Base-by-base conservation (phyloP, 352 stramenopile genomes). In the Phytophthora megakarya region DNA sequence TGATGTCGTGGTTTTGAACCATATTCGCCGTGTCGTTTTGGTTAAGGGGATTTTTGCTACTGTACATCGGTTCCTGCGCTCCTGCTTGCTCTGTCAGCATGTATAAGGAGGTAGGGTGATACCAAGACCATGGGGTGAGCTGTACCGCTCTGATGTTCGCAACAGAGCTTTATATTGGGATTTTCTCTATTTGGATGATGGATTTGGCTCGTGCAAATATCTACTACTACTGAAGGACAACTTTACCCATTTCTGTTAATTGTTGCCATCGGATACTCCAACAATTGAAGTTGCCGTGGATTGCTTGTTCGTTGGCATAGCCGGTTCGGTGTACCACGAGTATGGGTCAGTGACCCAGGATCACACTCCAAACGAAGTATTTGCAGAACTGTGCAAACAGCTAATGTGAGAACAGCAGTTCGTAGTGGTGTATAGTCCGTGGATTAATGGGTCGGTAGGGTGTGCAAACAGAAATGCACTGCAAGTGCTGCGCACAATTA, bases 331-430 rank as follows among this genome's bases (percentile, higher is more conserved):
- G 39, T 72, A n/a, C 56, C 73, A 0, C 3, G 25, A 15, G 18
- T 61, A 0, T 76, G 67, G 65, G 42, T 70, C 5, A 70, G 48
- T 42, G 69, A 78, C 51, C 45, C 54, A 18, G 65, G 48, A 1
- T 73, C 30, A 11, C 71, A 75, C 25, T 76, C 74, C 43, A 79
- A 79, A 72, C 26, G 10, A 42, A 28, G 40, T 73, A 1, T 22
- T 78, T 8, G n/a, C 19, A 1, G 51, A 71, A 11, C 38, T 78
- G 12, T 60, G 44, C 30, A 52, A 33, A 46, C 39, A 62, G 1
- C 38, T 76, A 10, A 75, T 68, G 21, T 55, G 19, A 3, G 19
- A 63, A 5, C 72, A 76, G 18, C 15, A 67, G 3, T 67, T 76
- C 43, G 51, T 53, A 8, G 25, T 67, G 0, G 64, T 55, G 1